Base-by-base conservation (phyloP, 495 filamentous ascomycete genomes). In the Glutinoglossum americanum region DNA sequence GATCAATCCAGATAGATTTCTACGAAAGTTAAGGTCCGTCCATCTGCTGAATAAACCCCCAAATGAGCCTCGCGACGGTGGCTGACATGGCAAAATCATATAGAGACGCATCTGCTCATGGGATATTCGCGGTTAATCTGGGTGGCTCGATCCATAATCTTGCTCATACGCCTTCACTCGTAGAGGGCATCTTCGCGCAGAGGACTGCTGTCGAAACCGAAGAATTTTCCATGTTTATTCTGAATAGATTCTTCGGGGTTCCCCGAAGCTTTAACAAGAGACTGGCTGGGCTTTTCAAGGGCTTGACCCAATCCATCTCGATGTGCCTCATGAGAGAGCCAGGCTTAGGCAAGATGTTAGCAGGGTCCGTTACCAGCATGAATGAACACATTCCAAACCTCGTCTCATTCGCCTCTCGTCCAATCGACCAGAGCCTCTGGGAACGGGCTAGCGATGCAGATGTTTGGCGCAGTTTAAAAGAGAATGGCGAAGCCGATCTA, bases 401-500 rank as follows among this genome's bases (percentile, higher is more conserved):
- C 32, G 76, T 83, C 27, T 77, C 74, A 6, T 82, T 80, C 60
- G 72, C 67, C 37, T 66, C 69, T n/a, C 79, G 78, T 49, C 63
- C 73, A 5, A 76, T 84, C 27, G 81, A 85, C 60, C 76, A 82
- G 60, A 69, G 69, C 57, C 67, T 65, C 0, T 84, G 81, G 81
- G 81, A 85, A 64, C 74, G 78, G 3, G 69, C 74, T 1, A 63
- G 64, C 15, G 60, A 71, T 17, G 51, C 62, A 6, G 64, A 68
- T 0, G 64, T 70, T 25, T 30, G 1, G 49, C 28, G 19, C n/a
- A n/a, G 41, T n/a, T 21, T 21, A 19, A 45, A 19, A 6, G 49
- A 53, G 0, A 53, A 7, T n/a, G 23, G 25, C 7, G 49, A 53
- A 27, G 25, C 11, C 13, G 49, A 53, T 5, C 26, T 27, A 21